Base-by-base conservation (phyloP, 345 rosid genomes). In the Salix viminalis region DNA sequence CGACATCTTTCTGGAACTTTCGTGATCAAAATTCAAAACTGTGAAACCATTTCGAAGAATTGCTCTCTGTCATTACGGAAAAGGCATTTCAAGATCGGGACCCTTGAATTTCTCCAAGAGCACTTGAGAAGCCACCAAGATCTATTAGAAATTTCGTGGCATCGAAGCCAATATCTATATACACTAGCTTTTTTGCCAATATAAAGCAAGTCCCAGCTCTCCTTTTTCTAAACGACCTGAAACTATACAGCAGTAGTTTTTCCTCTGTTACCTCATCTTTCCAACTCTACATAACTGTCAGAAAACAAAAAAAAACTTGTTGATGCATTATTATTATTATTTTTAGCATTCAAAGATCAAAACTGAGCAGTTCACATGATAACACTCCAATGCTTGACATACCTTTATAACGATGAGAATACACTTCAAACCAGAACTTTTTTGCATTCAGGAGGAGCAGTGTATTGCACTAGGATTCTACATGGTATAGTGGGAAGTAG, bases 401-500 rank as follows among this genome's bases (percentile, higher is more conserved):
- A 21, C 70, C 14, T n/a, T 30, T 46, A 12, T 36, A 5, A 12
- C 6, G 9, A 54, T 21, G 34, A 39, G 67, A 54, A 21, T 15
- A 58, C 64, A 58, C 64, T 58, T 24, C 11, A 58, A 58, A 10
- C 6, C 28, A 70, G 24, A 76, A 8, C 32, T 28, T 42, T 18
- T 18, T n/a, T 30, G 41, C 54, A 7, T 14, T 68, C 41, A 41
- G 42, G 34, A 67, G 73, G 15, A 71, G 1, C 2, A 50, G 10
- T 41, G n/a, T 19, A 28, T 18, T 44, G 62, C 12, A 34, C 2
- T 2, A 14, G 8, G 37, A 64, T 78, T 32, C 78, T 83, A 89
- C 80, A 85, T 70, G 65, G 86, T 77, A 36, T 64, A 77, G 76
- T 65, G 44, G 80, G 89, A 72, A 76, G 79, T 74, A 52, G 85